A percentile compares a stretch with the other conserved stretches of the same genome.
Evolutionary conservation across 2,329 filamentous ascomycete species (phyloP).

Genomic region (Penicillium psychrosexuale): DNA sequence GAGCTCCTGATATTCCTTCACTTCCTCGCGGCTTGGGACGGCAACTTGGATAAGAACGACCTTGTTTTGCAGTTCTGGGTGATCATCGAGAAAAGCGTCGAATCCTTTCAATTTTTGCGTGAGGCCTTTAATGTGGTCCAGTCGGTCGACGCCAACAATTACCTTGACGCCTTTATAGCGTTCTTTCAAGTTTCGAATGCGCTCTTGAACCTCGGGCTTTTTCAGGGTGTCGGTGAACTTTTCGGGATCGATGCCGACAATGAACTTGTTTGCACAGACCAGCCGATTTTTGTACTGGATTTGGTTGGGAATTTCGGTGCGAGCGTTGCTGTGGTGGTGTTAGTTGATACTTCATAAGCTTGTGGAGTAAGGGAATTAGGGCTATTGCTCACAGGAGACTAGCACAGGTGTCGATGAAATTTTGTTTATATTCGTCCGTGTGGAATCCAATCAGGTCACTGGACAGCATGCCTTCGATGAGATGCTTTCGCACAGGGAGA

Average conservation of each 20-base stretch:
- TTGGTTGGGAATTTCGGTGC: conserved; percentile 71
- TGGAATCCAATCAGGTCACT: conserved; percentile 96
- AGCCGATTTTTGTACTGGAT: conserved; percentile 81
- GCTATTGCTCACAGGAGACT: conserved; percentile 63
- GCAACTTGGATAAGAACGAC: conserved; percentile 92
- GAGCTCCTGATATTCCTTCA: conserved; percentile 93
- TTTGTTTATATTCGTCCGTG: conserved; percentile 91
- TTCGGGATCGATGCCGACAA: conserved; percentile 91
- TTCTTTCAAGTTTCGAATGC: conserved; percentile 71
- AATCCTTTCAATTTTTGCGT: conserved; percentile 91
- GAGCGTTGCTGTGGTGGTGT: conserved; percentile 30
- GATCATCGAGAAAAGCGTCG: conserved; percentile 85
- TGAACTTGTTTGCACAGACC: conserved; percentile 83
- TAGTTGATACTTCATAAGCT: not conserved
- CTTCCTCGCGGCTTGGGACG: conserved; percentile 77
- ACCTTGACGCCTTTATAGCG: conserved; percentile 89
- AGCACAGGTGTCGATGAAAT: conserved; percentile 87
- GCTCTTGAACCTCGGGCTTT: conserved; percentile 72
- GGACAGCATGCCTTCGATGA: conserved; percentile 76
- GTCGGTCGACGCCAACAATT: conserved; percentile 86
- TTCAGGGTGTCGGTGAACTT: conserved; percentile 83
- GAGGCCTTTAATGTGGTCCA: conserved; percentile 97
- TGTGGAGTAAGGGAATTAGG: no score
- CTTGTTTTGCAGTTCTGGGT: conserved; percentile 90
- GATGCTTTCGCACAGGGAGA: conserved; percentile 77